phyloP scores from a whole-genome alignment of 2,329 filamentous ascomycete species.

The Calonectria hawksworthii region DNA sequence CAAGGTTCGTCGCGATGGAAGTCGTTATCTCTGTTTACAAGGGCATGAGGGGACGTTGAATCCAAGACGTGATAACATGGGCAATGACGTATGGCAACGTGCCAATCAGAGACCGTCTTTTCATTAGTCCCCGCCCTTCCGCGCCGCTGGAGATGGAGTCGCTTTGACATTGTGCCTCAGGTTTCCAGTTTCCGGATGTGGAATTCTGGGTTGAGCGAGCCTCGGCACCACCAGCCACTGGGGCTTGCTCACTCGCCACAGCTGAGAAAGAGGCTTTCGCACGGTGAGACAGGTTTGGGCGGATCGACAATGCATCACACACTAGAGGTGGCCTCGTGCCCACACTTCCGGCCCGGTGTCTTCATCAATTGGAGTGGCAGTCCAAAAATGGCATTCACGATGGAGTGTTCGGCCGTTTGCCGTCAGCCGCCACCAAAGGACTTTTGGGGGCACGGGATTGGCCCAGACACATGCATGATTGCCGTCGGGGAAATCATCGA shows the following conservation, averaged over 20 bases:
- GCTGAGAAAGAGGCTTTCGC: neutral
- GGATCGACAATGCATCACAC: neutral
- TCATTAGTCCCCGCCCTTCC: neutral
- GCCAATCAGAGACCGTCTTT: conserved; percentile 32
- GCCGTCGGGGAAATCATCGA: neutral
- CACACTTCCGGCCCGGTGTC: neutral
- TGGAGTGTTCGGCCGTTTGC: conserved; percentile 1
- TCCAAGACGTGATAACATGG: conserved; percentile 42
- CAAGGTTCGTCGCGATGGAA: conserved; percentile 17
- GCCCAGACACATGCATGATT: neutral
- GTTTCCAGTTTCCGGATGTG: neutral
- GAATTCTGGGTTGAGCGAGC: neutral
- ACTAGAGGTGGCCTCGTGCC: conserved; percentile 2
- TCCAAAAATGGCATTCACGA: neutral
- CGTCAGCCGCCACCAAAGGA: neutral
- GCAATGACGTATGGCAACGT: conserved; percentile 42
- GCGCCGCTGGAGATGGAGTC: neutral
- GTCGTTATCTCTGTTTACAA: conserved; percentile 10
- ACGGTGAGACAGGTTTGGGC: neutral
- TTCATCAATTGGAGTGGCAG: neutral
- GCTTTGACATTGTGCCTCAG: neutral
- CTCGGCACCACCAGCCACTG: conserved; percentile 13
- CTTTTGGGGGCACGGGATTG: neutral
- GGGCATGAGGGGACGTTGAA: conserved; percentile 22
- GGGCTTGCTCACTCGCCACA: conserved; percentile 8